phyloP scores from a whole-genome alignment of 2,329 filamentous ascomycete genomes.

The Talaromyces pinophilus region DNA sequence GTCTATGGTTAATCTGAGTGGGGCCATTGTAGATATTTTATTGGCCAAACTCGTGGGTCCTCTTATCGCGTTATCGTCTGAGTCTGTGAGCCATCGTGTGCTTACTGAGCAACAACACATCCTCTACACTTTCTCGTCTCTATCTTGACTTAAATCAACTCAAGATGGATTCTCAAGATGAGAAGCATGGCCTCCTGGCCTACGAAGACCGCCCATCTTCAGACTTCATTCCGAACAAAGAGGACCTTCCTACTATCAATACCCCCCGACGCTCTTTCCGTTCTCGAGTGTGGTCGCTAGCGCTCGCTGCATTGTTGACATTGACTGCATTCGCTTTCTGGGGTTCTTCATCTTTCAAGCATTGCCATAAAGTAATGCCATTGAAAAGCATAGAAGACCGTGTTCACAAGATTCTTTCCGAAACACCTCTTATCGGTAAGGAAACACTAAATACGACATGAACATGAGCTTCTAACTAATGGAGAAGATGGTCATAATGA shows the following conservation, averaged over 20 bases:
- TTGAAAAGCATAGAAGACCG: constrained; percentile 38
- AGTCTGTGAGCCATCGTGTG: no score
- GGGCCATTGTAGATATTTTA: neutral
- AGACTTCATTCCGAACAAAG: neutral
- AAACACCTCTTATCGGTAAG: constrained; percentile 53
- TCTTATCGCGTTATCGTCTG: constrained; percentile 8
- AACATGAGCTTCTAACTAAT: neutral
- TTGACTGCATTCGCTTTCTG: constrained; percentile 13
- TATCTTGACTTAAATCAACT: neutral
- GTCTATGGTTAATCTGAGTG: neutral
- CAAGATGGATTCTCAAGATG: constrained; percentile 9
- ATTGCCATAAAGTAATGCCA: constrained; percentile 7
- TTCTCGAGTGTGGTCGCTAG: constrained; percentile 12
- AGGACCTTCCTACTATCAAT: neutral
- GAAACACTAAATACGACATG: neutral
- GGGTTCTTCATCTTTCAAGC: constrained; percentile 7
- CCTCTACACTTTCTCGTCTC: neutral
- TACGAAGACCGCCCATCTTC: neutral
- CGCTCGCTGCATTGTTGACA: constrained; percentile 15
- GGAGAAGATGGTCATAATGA: constrained; percentile 85
- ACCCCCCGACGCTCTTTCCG: constrained; percentile 5
- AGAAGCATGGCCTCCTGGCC: constrained; percentile 20
- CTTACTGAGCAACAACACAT: neutral
- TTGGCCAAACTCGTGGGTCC: neutral
- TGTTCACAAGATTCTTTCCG: constrained; percentile 47